A percentile compares a stretch with the other conserved stretches of the same genome.
These are phyloP conservation scores for Salix koriyanagi DNA, from an alignment of 345 rosid genomes.

Conservation along the genomic window DNA sequence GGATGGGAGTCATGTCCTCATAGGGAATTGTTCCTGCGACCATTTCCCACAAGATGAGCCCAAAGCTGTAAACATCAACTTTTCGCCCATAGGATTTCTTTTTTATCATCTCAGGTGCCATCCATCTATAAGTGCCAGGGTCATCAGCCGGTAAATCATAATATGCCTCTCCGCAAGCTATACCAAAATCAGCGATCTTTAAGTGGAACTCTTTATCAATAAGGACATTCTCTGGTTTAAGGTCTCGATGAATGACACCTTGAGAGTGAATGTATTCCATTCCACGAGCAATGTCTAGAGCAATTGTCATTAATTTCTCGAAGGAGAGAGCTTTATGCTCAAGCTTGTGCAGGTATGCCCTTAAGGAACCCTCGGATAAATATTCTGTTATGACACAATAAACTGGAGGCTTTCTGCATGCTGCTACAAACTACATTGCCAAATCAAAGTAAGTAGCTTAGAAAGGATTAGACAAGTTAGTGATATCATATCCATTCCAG, in stretches of 20 bases:
- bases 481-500: not conserved
- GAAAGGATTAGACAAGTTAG: not conserved
- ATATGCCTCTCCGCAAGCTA: conserved; percentile 84
- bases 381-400: conserved; percentile 71
- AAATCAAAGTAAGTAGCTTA: conserved; percentile 3
- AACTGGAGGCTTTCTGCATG: conserved; percentile 65
- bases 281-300: conserved; percentile 80
- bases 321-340: conserved; percentile 71
- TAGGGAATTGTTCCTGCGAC: conserved; percentile 86
- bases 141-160: conserved; percentile 87
- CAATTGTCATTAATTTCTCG: conserved; percentile 53
- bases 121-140: conserved; percentile 98
- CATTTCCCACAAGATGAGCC: conserved; percentile 97
- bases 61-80: conserved; percentile 94
- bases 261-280: conserved; percentile 92
- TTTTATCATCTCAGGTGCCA: conserved; percentile 99
- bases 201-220: conserved; percentile 63
- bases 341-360: conserved; percentile 90
- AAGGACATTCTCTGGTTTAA: conserved; percentile 92
- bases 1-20: conserved; percentile 97
- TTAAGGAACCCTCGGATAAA: conserved; percentile 67
- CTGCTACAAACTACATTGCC: conserved; percentile 59
- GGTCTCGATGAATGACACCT: conserved; percentile 89
- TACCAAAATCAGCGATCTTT: conserved; percentile 95
- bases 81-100: conserved; percentile 72